These are phyloP conservation scores for Rhizophlyctis rosea DNA, from an alignment of 192 early-diverging fungal species.

Conservation along the genomic window DNA sequence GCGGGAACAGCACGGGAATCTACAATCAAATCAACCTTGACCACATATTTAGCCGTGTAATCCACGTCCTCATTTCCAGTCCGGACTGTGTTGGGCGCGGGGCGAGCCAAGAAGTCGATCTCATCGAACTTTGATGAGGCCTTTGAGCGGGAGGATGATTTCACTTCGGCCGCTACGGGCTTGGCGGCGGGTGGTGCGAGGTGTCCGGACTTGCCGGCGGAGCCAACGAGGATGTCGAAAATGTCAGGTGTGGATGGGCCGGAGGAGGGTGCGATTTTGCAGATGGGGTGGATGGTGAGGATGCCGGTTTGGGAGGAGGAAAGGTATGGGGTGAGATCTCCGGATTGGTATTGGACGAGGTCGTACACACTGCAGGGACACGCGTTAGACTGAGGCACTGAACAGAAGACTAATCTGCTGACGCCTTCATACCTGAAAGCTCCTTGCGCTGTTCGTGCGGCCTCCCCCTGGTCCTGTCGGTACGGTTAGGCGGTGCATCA, in stretches of 20 bases:
- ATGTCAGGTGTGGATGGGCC: background rate
- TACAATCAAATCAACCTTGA: conserved; percentile 19
- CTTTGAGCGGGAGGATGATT: background rate
- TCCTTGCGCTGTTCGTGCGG: conserved; percentile 2
- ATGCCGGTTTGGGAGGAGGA: conserved; percentile 9
- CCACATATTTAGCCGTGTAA: conserved; percentile 21
- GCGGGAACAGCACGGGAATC: conserved; percentile 10
- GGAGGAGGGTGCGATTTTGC: background rate
- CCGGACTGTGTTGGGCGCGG: conserved; percentile 1
- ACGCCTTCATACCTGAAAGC: conserved; percentile 9
- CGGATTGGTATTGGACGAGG: conserved; percentile 9
- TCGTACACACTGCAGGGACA: conserved; percentile 14
- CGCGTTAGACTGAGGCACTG: background rate
- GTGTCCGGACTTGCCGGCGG: background rate
- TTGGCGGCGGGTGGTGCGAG: background rate
- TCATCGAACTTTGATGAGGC: too few species aligned
- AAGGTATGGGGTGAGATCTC: conserved; percentile 5
- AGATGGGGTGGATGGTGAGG: conserved; percentile 22
- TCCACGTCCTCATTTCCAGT: conserved; percentile 15
- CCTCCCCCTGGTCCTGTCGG: background rate
- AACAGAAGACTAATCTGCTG: too few species aligned
- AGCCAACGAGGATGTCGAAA: conserved; percentile 10
- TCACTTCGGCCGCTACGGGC: background rate
- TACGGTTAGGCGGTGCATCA: too few species aligned
- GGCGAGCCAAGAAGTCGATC: conserved; percentile 23